Base-by-base conservation (phyloP, 1,139 yeast species). In the Taiozyma sp. region DNA sequence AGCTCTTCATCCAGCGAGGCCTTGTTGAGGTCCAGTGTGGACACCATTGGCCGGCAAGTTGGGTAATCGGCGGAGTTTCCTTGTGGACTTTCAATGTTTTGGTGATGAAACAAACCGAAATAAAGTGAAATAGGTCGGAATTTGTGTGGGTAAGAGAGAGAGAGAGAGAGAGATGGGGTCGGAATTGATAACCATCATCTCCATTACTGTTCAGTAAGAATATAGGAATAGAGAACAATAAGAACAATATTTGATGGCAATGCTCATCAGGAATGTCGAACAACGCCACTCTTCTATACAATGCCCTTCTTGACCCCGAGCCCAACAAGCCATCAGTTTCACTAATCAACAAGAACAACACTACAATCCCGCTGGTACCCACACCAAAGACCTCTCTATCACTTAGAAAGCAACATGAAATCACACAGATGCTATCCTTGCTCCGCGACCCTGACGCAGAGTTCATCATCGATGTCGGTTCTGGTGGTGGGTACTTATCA, bases 401-500 rank as follows among this genome's bases (percentile, higher is more conserved):
- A 6, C 34, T 43, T 4, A 38, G 56, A 19, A 56, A 56, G 29
- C 9, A 46, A 8, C 56, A 56, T 43, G 58, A 56, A 34, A 4
- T 56, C 4, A 38, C 51, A 2, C 53, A 50, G 29, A 24, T 56
- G 16, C 24, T 44, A 2, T 52, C 54, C 3, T 38, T 45, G 10
- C 27, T 54, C 4, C 7, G 41, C 1, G 3, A 44, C 13, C 30
- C 43, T 14, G 8, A 9, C 7, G 39, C 48, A 23, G 57, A 56
- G 24, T 54, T 51, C 41, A 22, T 56, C 27, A 43, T 56, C 22
- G 58, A 56, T 23, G 43, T 54, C 36, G 58, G 57, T 2, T 48
- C 54, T 4, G 58, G 58, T 8, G 36, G 30, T 10, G 43, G 49
- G 1, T 46, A 53, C 24, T 42, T 56, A 14, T 48, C 55, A 9